Conservation (phyloP, 371 early-diverging fungal genomes). For the Mucor circinelloides region DNA sequence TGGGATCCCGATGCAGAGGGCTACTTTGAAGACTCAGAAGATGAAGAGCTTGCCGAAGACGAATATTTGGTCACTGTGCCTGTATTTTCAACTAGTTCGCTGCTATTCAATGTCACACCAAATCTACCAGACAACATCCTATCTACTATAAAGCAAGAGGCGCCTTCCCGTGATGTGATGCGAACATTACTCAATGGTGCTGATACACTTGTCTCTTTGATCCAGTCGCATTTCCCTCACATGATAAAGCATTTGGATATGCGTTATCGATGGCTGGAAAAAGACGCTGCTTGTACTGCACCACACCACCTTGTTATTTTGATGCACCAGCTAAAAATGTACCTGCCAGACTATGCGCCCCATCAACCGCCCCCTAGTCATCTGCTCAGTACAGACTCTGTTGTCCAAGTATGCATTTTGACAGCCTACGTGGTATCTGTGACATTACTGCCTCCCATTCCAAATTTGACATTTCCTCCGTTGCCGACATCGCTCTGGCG, state of each 20-base stretch:
- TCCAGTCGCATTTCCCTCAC: conserved; percentile 8
- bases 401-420: conserved; percentile 9
- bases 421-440: conserved; percentile 19
- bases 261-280: conserved; percentile 8
- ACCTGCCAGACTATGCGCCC: conserved; percentile 7
- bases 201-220: not conserved
- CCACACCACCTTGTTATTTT: conserved; percentile 15
- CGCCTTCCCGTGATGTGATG: not conserved
- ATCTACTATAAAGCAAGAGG: not conserved
- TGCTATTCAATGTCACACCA: conserved; percentile 5
- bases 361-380: not conserved
- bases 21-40: conserved; percentile 20
- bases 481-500: conserved; percentile 12
- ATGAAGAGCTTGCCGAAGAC: conserved; percentile 39
- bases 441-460: conserved; percentile 4
- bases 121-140: not conserved
- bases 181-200: conserved; percentile 2
- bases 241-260: conserved; percentile 17
- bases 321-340: conserved; percentile 15
- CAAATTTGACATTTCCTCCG: conserved; percentile 3
- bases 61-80: conserved; percentile 45
- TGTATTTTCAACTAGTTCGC: conserved; percentile 20
- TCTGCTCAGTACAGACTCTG: not conserved
- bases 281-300: not conserved
- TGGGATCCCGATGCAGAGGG: conserved; percentile 37